Evolutionary conservation across 306 rosid species (phyloP).

Genomic region (Cucurbita maxima): DNA sequence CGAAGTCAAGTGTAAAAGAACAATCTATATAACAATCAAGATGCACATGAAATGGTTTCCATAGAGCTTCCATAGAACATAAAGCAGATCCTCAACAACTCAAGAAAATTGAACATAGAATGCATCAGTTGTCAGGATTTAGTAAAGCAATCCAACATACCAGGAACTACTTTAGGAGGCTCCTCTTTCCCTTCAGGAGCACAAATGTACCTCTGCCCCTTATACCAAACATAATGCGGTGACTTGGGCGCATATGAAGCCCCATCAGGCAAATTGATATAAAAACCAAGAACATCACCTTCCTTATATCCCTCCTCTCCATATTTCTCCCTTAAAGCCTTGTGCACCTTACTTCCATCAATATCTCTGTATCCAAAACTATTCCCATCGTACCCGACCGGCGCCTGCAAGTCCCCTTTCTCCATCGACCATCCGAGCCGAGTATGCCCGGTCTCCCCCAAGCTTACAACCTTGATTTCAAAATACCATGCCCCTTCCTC

Average conservation of each 20-base stretch:
- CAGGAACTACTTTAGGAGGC: constrained; percentile 62
- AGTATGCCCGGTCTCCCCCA: constrained; percentile 80
- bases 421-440: constrained; percentile 85
- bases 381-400: constrained; percentile 82
- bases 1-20: neutral
- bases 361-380: constrained; percentile 80
- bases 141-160: constrained; percentile 23
- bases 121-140: neutral
- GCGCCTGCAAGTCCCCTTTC: constrained; percentile 94
- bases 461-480: constrained; percentile 52
- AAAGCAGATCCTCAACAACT: neutral
- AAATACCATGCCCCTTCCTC: constrained; percentile 90
- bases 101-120: neutral
- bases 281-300: constrained; percentile 85
- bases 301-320: constrained; percentile 88
- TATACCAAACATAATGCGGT: constrained; percentile 61
- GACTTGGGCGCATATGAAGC: constrained; percentile 52
- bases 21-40: neutral
- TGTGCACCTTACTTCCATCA: constrained; percentile 91
- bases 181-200: constrained; percentile 64
- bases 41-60: neutral
- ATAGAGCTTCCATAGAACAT: neutral
- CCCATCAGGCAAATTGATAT: constrained; percentile 75
- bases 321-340: constrained; percentile 79
- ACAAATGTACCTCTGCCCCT: constrained; percentile 67